Percentiles rank a stretch among this genome's conserved stretches.
Evolutionary conservation across 768 basidiomycete species (phyloP).

Genomic region (Phylloporus scabripes): DNA sequence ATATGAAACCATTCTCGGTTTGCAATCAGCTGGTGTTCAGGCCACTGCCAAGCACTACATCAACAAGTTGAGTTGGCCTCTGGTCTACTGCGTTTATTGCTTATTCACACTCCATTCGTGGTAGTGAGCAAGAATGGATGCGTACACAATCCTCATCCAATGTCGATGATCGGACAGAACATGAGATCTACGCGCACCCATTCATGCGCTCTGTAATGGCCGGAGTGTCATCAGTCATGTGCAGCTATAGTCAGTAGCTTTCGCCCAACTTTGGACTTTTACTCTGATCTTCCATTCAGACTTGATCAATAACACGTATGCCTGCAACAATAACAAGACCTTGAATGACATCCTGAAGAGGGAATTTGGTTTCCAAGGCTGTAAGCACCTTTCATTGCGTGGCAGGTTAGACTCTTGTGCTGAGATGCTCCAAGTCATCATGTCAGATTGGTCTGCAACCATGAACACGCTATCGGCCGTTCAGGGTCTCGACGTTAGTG

Average conservation of each 20-base stretch:
- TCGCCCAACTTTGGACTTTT: neutral
- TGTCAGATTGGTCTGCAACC: conserved; percentile 67
- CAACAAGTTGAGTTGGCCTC: conserved; percentile 49
- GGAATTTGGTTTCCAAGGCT: conserved; percentile 64
- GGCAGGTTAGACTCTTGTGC: neutral
- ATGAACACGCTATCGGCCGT: conserved; percentile 44
- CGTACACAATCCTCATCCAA: conserved; percentile 32
- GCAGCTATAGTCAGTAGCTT: conserved; percentile 43
- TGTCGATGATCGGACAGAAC: conserved; percentile 41
- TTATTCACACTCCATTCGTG: neutral
- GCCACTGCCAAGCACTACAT: conserved; percentile 84
- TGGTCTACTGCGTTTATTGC: neutral
- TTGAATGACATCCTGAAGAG: conserved; percentile 59
- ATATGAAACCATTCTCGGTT: conserved; percentile 74
- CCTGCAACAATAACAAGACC: conserved; percentile 58
- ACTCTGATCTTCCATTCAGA: conserved; percentile 27
- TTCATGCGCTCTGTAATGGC: conserved; percentile 59
- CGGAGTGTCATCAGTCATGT: conserved; percentile 63
- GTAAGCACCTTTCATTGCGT: conserved; percentile 25
- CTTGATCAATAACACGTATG: conserved; percentile 53
- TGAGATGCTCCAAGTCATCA: conserved; percentile 33
- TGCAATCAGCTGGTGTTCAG: conserved; percentile 79
- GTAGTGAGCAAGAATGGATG: conserved; percentile 35
- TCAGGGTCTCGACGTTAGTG: conserved; percentile 54
- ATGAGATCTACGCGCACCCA: conserved; percentile 54